phyloP scores from a whole-genome alignment of 176 grass and related monocot species.

The Oryza rufipogon region DNA sequence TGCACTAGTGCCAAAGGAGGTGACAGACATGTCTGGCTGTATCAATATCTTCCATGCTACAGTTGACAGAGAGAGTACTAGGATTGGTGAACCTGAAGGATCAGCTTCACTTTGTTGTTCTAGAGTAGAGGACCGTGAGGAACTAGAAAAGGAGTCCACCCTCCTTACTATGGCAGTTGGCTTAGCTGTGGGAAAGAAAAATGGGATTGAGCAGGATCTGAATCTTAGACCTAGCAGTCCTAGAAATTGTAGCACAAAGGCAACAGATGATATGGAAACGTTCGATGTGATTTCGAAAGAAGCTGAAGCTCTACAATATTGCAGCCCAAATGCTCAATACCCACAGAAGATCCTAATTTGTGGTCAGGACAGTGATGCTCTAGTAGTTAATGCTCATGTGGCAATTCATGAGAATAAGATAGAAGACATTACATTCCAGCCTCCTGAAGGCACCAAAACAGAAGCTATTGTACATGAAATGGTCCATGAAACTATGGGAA shows the following conservation, averaged over 20 bases:
- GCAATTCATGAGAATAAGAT: conserved; percentile 14
- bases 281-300: conserved; percentile 15
- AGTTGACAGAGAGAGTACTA: conserved; percentile 14
- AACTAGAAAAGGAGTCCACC: conserved; percentile 32
- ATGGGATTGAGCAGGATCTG: conserved; percentile 32
- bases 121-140: conserved; percentile 38
- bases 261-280: conserved; percentile 4
- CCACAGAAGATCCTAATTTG: conserved; percentile 21
- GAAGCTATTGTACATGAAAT: not conserved
- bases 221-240: conserved; percentile 32
- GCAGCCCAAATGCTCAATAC: conserved; percentile 6
- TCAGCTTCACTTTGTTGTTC: conserved; percentile 12
- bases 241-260: conserved; percentile 13
- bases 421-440: conserved; percentile 12
- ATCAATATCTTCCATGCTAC: not conserved
- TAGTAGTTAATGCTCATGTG: conserved; percentile 7
- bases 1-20: conserved; percentile 17
- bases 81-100: conserved; percentile 35
- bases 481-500: conserved; percentile 7
- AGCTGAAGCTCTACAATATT: conserved; percentile 28
- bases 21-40: conserved; percentile 10
- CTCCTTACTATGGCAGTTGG: not conserved
- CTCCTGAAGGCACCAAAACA: conserved; percentile 1
- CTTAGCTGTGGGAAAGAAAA: conserved; percentile 12
- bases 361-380: conserved; percentile 21